phyloP scores from a whole-genome alignment of 495 filamentous ascomycete genomes.

The Astrothelium subdiscretum region DNA sequence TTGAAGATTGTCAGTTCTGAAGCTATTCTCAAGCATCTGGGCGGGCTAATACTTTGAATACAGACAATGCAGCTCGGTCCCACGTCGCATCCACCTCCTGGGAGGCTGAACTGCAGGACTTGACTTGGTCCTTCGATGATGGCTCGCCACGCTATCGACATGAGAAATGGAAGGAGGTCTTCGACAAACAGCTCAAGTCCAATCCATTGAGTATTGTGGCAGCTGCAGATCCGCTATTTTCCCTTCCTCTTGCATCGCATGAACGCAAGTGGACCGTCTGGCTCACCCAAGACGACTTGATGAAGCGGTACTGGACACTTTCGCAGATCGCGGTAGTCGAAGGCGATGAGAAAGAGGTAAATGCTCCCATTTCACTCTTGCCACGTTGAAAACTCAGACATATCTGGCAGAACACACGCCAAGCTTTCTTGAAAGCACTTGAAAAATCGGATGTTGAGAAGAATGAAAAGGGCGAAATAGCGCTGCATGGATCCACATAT shows the following conservation, averaged over 20 bases:
- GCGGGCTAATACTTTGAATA: not conserved
- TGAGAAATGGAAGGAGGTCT: slow-evolving; percentile 20
- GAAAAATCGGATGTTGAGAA: slow-evolving; percentile 19
- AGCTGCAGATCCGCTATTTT: slow-evolving; percentile 12
- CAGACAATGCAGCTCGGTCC: slow-evolving; percentile 14
- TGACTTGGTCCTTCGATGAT: slow-evolving; percentile 20
- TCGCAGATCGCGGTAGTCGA: slow-evolving; percentile 48
- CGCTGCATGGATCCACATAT: slow-evolving; percentile 19
- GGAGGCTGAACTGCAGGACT: slow-evolving; percentile 13
- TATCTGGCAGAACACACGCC: slow-evolving; percentile 10
- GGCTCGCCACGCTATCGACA: slow-evolving; percentile 41
- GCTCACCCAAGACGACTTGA: slow-evolving; percentile 38
- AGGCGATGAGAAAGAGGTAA: slow-evolving; percentile 37
- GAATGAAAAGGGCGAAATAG: slow-evolving; percentile 23
- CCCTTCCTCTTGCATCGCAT: slow-evolving; percentile 15
- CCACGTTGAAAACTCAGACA: no score
- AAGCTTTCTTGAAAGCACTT: slow-evolving; percentile 19
- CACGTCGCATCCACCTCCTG: slow-evolving; percentile 9
- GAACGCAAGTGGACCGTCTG: slow-evolving; percentile 13
- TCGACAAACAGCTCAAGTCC: slow-evolving; percentile 17
- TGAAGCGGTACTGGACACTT: slow-evolving; percentile 44
- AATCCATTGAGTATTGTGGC: slow-evolving; percentile 12
- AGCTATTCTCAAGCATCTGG: not conserved
- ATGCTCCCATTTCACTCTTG: no score
- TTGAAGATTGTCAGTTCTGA: slow-evolving; percentile 46